Conservation (phyloP, 2,329 filamentous ascomycete genomes). For the Lecanicillium sp. region DNA sequence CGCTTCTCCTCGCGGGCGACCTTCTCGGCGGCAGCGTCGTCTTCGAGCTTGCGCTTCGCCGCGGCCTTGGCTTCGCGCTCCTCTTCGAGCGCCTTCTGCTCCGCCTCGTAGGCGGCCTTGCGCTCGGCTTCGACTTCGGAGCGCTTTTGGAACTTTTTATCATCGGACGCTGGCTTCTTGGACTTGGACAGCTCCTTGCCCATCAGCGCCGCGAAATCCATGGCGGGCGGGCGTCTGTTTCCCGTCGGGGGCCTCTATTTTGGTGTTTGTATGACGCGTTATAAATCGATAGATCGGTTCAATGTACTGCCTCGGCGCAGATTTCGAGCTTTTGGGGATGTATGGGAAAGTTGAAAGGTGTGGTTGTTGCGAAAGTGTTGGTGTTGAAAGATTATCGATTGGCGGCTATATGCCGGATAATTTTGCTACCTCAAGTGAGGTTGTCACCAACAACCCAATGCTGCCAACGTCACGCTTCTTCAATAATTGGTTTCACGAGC, state of each 20-base stretch:
- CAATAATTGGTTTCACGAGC: background rate
- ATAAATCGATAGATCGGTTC: too few species aligned
- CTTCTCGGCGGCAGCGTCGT: conserved; percentile 68
- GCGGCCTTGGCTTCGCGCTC: conserved; percentile 62
- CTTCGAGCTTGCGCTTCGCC: conserved; percentile 83
- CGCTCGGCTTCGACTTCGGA: conserved; percentile 80
- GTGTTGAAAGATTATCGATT: conserved; percentile 16
- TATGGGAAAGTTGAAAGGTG: background rate
- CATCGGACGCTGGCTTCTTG: conserved; percentile 41
- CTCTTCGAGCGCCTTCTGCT: conserved; percentile 67
- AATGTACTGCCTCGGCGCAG: too few species aligned
- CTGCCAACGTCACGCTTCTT: background rate
- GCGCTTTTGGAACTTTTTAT: conserved; percentile 76
- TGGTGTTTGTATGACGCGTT: conserved; percentile 8
- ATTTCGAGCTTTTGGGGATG: background rate
- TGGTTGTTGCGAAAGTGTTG: conserved; percentile 1
- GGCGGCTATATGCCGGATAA: conserved; percentile 19
- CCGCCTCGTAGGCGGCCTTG: conserved; percentile 69
- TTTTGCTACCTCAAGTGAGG: conserved; percentile 9
- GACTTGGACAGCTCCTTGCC: conserved; percentile 83
- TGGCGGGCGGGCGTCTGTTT: conserved; percentile 31
- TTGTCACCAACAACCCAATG: background rate
- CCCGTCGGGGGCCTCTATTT: conserved; percentile 1
- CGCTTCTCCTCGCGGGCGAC: conserved; percentile 74
- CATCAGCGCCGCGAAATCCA: conserved; percentile 97